Conservation (phyloP, 257 asterid species). For the Scutellaria minor region DNA sequence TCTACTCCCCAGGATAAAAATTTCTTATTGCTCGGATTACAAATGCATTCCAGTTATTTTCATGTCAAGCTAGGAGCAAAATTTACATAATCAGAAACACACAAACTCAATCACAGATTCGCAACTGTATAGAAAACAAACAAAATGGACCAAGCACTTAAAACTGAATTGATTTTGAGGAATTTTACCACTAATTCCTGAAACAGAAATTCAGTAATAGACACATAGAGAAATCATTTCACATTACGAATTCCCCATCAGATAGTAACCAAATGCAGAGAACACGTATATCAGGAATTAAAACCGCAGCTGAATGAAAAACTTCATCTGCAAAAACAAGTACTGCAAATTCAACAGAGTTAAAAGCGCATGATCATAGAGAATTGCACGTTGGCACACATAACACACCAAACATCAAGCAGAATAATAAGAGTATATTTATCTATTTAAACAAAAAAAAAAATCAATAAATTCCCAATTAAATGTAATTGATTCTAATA, state of each 20-base stretch:
- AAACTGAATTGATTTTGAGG: slow-evolving; percentile 6
- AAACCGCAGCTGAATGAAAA: not conserved
- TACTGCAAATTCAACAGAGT: slow-evolving; percentile 9
- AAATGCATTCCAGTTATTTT: not conserved
- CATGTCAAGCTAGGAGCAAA: slow-evolving; percentile 12
- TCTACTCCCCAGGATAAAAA: not conserved
- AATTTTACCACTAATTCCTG: not conserved
- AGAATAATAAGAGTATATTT: not conserved
- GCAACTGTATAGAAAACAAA: not conserved
- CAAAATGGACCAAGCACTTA: not conserved
- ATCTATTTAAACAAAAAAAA: not conserved
- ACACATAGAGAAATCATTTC: not conserved
- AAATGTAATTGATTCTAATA: not conserved
- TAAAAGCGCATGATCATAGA: slow-evolving; percentile 4
- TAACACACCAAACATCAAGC: slow-evolving; percentile 16
- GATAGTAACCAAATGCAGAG: not conserved
- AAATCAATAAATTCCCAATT: not conserved
- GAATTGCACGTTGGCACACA: not conserved
- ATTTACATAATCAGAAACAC: slow-evolving; percentile 5
- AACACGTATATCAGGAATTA: not conserved
- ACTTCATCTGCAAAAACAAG: slow-evolving; percentile 19
- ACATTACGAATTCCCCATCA: not conserved
- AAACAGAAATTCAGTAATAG: not conserved
- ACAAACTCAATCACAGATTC: slow-evolving; percentile 5
- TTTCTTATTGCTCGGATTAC: not conserved